Base-by-base conservation (phyloP, 2,329 filamentous ascomycete species). In the Aspergillus versicolor region DNA sequence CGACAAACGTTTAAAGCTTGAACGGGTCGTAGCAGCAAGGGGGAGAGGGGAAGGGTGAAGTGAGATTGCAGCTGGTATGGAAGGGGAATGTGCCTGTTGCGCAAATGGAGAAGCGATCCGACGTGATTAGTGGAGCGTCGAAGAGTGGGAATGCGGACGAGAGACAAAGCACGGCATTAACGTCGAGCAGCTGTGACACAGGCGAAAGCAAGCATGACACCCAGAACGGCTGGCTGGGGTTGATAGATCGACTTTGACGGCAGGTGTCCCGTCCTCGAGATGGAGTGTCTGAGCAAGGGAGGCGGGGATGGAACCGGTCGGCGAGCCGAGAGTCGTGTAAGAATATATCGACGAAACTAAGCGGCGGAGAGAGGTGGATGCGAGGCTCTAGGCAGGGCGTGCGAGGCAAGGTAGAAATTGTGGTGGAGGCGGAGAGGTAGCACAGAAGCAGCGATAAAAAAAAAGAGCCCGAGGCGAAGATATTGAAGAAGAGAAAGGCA, bases 131-230 rank as follows among this genome's bases (percentile, higher is more conserved):
- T 71, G 67, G 68, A 68, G 57, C 40, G 60, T 66, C 63, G 63
- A 67, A 64, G 52, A 63, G 66, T 71, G 67, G 63, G 68, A 73
- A 71, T 70, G 69, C 66, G 65, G 68, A 62, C 54, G 65, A 70
- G 64, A 70, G 66, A 72, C 71, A 66, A 71, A 67, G 67, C 66
- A 69, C 67, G 59, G 68, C 66, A 69, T 70, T 64, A 67, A 70
- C 65, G 67, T 68, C 66, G 64, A 68, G 61, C 67, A 70, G 67
- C 65, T 70, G 71, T 74, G 70, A 73, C 70, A 73, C 70, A 69
- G 65, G 61, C 65, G 61, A 63, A 60, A 60, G 67, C 65, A 67
- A 70, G 69, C 69, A 70, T 70, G 69, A 71, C 67, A 70, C 64
- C 59, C 61, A 59, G 59, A 61, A 48, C 54, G 55, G 60, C 49